These are phyloP conservation scores for Aspergillus coremiiformis DNA, from an alignment of 495 filamentous ascomycete genomes.

Conservation along the genomic window DNA sequence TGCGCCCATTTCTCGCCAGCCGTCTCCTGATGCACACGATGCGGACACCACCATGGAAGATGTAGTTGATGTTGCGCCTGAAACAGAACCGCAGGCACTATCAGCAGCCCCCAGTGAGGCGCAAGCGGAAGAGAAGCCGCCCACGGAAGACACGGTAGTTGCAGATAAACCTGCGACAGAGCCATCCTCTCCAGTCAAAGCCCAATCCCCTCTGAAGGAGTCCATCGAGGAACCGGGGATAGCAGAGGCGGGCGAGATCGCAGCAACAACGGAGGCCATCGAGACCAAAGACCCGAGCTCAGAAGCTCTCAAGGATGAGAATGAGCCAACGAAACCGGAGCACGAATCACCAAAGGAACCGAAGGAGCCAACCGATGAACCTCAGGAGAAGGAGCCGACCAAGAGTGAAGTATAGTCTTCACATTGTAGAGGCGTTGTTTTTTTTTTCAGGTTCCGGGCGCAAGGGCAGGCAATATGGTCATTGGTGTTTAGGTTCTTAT, in stretches of 20 bases:
- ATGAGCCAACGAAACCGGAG: constrained; percentile 15
- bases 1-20: constrained; percentile 33
- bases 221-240: constrained; percentile 9
- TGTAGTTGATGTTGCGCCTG: constrained; percentile 26
- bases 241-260: constrained; percentile 8
- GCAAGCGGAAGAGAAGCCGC: constrained; percentile 19
- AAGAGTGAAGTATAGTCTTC: constrained; percentile 28
- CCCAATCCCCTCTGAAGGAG: constrained; percentile 20
- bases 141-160: constrained; percentile 14
- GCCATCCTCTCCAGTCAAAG: constrained; percentile 13
- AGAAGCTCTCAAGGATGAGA: constrained; percentile 16
- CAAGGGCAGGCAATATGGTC: constrained; percentile 38
- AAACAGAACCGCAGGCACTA: constrained; percentile 17
- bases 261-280: constrained; percentile 6
- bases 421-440: constrained; percentile 10
- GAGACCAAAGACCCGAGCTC: constrained; percentile 14
- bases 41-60: constrained; percentile 63
- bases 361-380: constrained; percentile 19
- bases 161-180: constrained; percentile 18
- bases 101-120: constrained; percentile 10
- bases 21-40: constrained; percentile 46
- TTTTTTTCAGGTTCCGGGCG: constrained; percentile 28
- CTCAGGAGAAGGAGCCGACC: constrained; percentile 20
- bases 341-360: constrained; percentile 14
- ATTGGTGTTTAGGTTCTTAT: constrained; percentile 36